These are phyloP conservation scores for Exserohilum turcica DNA, from an alignment of 2,329 filamentous ascomycete genomes.

Conservation along the genomic window DNA sequence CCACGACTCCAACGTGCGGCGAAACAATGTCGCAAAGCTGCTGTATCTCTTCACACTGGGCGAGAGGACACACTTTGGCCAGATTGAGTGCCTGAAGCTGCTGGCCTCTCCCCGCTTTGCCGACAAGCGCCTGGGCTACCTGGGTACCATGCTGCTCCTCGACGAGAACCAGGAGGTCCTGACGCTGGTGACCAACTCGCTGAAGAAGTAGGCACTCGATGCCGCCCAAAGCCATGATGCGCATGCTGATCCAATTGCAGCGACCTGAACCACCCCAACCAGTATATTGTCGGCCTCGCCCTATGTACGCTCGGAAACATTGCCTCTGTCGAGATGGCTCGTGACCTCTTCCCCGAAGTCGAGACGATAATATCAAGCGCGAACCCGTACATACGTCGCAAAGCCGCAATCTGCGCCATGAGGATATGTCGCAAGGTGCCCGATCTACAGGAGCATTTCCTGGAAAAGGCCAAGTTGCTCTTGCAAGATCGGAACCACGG, in stretches of 20 bases:
- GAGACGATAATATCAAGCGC: slow-evolving; percentile 88
- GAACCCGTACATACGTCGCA: slow-evolving; percentile 97
- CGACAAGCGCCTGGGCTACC: slow-evolving; percentile 93
- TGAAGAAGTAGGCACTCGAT: slow-evolving; percentile 77
- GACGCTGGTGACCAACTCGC: slow-evolving; percentile 94
- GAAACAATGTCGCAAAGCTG: slow-evolving; percentile 98
- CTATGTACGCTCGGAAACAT: slow-evolving; percentile 97
- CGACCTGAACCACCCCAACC: slow-evolving; percentile 95
- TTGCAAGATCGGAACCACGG: slow-evolving; percentile 94
- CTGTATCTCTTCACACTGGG: slow-evolving; percentile 97
- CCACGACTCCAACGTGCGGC: slow-evolving; percentile 84
- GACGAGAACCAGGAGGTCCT: slow-evolving; percentile 99
- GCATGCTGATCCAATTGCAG: slow-evolving; percentile 56
- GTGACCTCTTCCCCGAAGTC: slow-evolving; percentile 95
- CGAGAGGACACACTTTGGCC: slow-evolving; percentile 96
- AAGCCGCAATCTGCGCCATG: slow-evolving; percentile 98
- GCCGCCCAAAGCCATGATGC: too few species aligned
- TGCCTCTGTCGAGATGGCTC: slow-evolving; percentile 95
- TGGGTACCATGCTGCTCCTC: slow-evolving; percentile 92
- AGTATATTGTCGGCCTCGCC: slow-evolving; percentile 96
- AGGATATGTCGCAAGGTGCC: slow-evolving; percentile 97
- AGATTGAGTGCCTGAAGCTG: slow-evolving; percentile 98
- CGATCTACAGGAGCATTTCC: slow-evolving; percentile 93
- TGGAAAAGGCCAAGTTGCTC: slow-evolving; percentile 89
- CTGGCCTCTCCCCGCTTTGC: slow-evolving; percentile 96